phyloP scores from a whole-genome alignment of 768 basidiomycete species.

The Chalciporus chontae region DNA sequence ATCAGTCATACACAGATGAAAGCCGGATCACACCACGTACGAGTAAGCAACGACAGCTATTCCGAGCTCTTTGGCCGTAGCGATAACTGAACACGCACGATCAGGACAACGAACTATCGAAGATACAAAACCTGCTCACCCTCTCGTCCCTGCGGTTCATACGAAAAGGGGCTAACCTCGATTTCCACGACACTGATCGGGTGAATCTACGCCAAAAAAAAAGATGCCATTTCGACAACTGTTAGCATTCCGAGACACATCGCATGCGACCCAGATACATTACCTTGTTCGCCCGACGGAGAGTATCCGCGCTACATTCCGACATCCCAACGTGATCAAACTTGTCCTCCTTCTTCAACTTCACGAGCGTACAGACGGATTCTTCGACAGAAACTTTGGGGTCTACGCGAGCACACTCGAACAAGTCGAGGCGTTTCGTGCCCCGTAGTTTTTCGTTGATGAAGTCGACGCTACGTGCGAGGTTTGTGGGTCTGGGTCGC shows the following conservation, averaged over 20 bases:
- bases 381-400: conserved; percentile 44
- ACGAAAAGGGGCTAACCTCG: conserved; percentile 58
- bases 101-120: too few relatives aligned
- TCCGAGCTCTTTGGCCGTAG: conserved; percentile 46
- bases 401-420: conserved; percentile 50
- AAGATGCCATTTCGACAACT: too few relatives aligned
- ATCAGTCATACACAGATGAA: too few relatives aligned
- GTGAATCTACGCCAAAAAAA: conserved; percentile 36
- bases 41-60: conserved; percentile 56
- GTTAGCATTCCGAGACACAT: too few relatives aligned
- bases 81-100: conserved; percentile 36
- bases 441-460: conserved; percentile 45
- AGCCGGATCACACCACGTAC: conserved; percentile 24
- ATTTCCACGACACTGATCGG: conserved; percentile 59
- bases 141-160: conserved; percentile 46
- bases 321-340: conserved; percentile 54
- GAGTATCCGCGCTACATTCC: conserved; percentile 46
- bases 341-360: conserved; percentile 29
- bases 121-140: conserved; percentile 15
- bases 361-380: conserved; percentile 38
- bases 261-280: too few relatives aligned
- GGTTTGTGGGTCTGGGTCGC: conserved; percentile 28
- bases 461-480: conserved; percentile 45
- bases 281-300: conserved; percentile 33
- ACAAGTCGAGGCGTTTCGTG: conserved; percentile 58